phyloP scores from a whole-genome alignment of 176 grass and related monocot genomes.

The Chrysopogon serrulatus region DNA sequence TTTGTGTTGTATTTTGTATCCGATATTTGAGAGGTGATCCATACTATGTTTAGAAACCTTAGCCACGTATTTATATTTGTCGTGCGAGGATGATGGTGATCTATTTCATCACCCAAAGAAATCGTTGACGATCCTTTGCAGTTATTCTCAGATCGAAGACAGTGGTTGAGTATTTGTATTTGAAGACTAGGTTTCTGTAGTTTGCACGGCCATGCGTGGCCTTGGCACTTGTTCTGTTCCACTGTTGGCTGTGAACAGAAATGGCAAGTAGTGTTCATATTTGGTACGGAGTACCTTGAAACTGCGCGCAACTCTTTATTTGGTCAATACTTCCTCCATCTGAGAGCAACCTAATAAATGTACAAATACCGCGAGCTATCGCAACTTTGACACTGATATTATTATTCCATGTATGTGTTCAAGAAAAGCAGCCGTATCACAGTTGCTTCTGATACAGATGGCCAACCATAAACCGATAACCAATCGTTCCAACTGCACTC shows the following conservation, averaged over 20 bases:
- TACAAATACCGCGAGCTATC: neutral
- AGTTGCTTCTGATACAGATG: slow-evolving; percentile 8
- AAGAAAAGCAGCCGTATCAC: neutral
- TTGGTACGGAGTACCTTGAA: neutral
- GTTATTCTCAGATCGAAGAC: no score
- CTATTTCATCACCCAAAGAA: no score
- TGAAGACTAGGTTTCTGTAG: no score
- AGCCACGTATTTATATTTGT: no score
- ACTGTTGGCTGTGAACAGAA: neutral
- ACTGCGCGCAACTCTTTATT: neutral
- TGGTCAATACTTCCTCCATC: neutral
- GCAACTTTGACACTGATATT: slow-evolving; percentile 4
- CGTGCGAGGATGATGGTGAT: no score
- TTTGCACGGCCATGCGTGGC: no score
- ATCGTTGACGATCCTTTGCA: no score
- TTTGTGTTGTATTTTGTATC: no score
- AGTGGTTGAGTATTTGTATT: no score
- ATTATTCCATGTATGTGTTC: neutral
- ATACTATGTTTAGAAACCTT: no score
- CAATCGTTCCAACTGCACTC: slow-evolving; percentile 10
- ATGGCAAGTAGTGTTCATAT: neutral
- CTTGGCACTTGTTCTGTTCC: neutral
- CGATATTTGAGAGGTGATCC: no score
- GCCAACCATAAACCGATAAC: slow-evolving; percentile 41
- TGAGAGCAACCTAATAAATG: neutral